Evolutionary conservation across 768 basidiomycete species (phyloP).

Genomic region (Hygrophorus pudorinus): DNA sequence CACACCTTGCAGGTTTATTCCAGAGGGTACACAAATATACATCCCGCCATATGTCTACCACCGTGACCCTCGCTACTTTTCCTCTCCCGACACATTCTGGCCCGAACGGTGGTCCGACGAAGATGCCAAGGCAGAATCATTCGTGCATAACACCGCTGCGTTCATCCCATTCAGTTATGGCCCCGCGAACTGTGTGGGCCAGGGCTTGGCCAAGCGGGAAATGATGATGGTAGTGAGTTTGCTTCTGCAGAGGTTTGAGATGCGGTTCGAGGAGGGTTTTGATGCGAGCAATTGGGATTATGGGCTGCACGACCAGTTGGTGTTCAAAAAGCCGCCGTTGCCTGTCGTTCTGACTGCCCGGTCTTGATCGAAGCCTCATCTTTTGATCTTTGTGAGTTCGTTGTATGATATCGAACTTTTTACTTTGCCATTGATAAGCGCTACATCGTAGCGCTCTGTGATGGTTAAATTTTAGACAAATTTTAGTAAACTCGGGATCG

Average conservation of each 20-base stretch:
- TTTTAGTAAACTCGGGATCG: too few species aligned
- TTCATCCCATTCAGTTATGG: slow-evolving; percentile 38
- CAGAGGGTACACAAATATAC: slow-evolving; percentile 30
- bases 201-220: slow-evolving; percentile 32
- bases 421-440: too few species aligned
- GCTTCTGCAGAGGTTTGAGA: slow-evolving; percentile 30
- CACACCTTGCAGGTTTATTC: slow-evolving; percentile 26
- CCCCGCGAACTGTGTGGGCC: slow-evolving; percentile 34
- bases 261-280: slow-evolving; percentile 29
- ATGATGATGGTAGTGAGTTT: slow-evolving; percentile 28
- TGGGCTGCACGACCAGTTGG: slow-evolving; percentile 28
- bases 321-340: slow-evolving; percentile 23
- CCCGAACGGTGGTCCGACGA: slow-evolving; percentile 33
- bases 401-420: too few species aligned
- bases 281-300: slow-evolving; percentile 22
- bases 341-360: slow-evolving; percentile 19
- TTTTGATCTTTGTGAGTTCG: too few species aligned
- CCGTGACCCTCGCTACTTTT: slow-evolving; percentile 36
- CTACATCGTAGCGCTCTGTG: too few species aligned
- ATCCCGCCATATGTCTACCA: slow-evolving; percentile 33
- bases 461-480: too few species aligned
- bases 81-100: slow-evolving; percentile 25
- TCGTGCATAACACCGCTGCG: slow-evolving; percentile 24
- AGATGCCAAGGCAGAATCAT: slow-evolving; percentile 14
- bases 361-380: too few species aligned